Evolutionary conservation across 192 early-diverging fungal species (phyloP), one percentile per base, ranked within the genome.

Genomic region (Coemansia sp.): DNA sequence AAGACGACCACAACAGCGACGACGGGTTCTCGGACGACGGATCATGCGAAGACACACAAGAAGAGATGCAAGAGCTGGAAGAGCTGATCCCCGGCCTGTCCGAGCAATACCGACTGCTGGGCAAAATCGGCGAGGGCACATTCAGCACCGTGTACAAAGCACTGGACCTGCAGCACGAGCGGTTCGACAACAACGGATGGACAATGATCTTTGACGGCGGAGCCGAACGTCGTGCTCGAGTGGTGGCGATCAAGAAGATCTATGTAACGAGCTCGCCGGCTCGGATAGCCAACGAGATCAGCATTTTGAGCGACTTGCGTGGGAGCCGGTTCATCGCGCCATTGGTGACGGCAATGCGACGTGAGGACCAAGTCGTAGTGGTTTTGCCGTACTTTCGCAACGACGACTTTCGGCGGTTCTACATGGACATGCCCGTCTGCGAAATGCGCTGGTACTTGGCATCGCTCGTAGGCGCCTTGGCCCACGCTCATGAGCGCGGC

Each of bases 81-180:
- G 38, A 63, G 19, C 55, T 66, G 17, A 89, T 88, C 29, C 85
- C 84, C 2, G 78, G 80, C 0, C 63, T 93, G 0, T 52, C 69
- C 21, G 70, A 82, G 5, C 84, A 88, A 27, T 95, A 88, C 65
- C 78, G 79, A 25, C 72, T 94, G 14, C 53, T 93, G 11, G 85
- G 85, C 41, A 93, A 89, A 70, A 93, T 93, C 71, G 93, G 92
- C 24, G 90, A 93, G 75, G 92, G 95, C 11, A 96, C 94, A 0
- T 98, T 96, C 66, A 92, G 90, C 66, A 88, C 89, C 0, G 95
- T 98, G 3, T 98, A 96, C 79, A 93, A 90, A 67, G 93, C 94
- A 3, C 65, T 92, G 12, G 93, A 98, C 62, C 65, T 91, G 9
- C 72, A 85, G 29, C 86, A 93, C 63, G 77, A 87, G 7, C 57